These are phyloP conservation scores for Gymnopilus dilepis DNA, from an alignment of 768 basidiomycete species.

Conservation along the genomic window DNA sequence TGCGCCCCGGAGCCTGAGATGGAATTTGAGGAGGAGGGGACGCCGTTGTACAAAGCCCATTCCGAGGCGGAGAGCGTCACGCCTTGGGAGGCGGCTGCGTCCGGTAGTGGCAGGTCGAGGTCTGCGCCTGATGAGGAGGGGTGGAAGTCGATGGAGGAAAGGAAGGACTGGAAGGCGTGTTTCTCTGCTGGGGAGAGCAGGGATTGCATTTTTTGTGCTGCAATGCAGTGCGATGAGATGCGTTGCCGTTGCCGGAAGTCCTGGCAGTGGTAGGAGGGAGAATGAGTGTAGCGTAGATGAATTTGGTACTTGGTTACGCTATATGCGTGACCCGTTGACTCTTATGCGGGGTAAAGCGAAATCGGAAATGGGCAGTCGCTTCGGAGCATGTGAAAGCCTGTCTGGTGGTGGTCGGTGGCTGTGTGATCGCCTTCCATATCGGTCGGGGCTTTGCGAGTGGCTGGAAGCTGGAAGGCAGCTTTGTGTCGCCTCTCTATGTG, in stretches of 20 bases:
- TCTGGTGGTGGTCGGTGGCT: too few species aligned
- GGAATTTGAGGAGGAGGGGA: slow-evolving; percentile 20
- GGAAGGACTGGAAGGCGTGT: slow-evolving; percentile 71
- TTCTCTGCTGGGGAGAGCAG: slow-evolving; percentile 71
- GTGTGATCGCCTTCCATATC: slow-evolving; percentile 4
- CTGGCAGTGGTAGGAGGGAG: not conserved
- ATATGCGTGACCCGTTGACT: too few species aligned
- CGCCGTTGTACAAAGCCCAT: slow-evolving; percentile 49
- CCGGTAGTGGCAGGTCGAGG: too few species aligned
- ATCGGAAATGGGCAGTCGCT: slow-evolving; percentile 1
- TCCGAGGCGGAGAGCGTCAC: slow-evolving; percentile 43
- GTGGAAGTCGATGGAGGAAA: slow-evolving; percentile 56
- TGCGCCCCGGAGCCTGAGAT: slow-evolving; percentile 9
- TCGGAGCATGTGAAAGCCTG: slow-evolving; percentile 21
- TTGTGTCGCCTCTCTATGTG: not conserved
- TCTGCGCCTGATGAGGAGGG: too few species aligned
- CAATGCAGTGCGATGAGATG: not conserved
- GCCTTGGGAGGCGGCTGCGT: slow-evolving; percentile 29
- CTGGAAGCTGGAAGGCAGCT: too few species aligned
- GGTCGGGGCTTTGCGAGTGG: not conserved
- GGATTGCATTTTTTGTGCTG: slow-evolving; percentile 47
- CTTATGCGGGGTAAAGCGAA: slow-evolving; percentile 17
- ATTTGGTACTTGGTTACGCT: too few species aligned
- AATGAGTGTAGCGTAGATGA: too few species aligned
- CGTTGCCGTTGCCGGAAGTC: not conserved